A percentile compares a stretch with the other conserved stretches of the same genome.
phyloP scores from a whole-genome alignment of 2,329 filamentous ascomycete species.

The Calycina herbarum region DNA sequence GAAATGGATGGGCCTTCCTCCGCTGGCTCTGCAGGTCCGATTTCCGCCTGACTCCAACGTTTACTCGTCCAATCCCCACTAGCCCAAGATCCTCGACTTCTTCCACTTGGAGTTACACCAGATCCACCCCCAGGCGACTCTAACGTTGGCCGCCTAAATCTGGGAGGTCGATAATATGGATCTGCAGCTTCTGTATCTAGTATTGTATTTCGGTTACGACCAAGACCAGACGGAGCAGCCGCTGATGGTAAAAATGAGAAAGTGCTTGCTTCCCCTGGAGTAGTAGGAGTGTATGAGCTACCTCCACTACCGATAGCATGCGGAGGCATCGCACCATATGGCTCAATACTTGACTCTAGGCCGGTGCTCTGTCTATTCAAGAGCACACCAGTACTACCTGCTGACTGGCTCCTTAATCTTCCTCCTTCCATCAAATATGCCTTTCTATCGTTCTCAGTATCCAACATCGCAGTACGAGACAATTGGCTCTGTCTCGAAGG shows the following conservation, averaged over 20 bases:
- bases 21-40: slow-evolving; percentile 42
- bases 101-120: slow-evolving; percentile 37
- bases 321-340: slow-evolving; percentile 39
- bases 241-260: slow-evolving; percentile 68
- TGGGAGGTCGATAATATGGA: slow-evolving; percentile 86
- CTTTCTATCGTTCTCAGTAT: slow-evolving; percentile 65
- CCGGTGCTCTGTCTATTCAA: slow-evolving; percentile 55
- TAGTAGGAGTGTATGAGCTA: slow-evolving; percentile 71
- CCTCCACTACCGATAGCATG: slow-evolving; percentile 51
- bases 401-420: slow-evolving; percentile 61
- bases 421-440: slow-evolving; percentile 53
- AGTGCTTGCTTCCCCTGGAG: slow-evolving; percentile 67
- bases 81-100: slow-evolving; percentile 46
- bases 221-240: slow-evolving; percentile 28
- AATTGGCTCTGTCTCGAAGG: slow-evolving; percentile 77
- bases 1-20: slow-evolving; percentile 44
- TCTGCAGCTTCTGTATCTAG: slow-evolving; percentile 59
- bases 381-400: slow-evolving; percentile 59
- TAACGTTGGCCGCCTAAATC: slow-evolving; percentile 66
- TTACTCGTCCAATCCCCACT: slow-evolving; percentile 48
- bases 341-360: slow-evolving; percentile 52
- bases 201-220: slow-evolving; percentile 40
- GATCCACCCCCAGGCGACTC: slow-evolving; percentile 41
- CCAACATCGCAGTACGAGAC: slow-evolving; percentile 80
- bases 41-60: slow-evolving; percentile 37